Base-by-base conservation (phyloP, 75 land plant species). In the Pinus albicaulis region DNA sequence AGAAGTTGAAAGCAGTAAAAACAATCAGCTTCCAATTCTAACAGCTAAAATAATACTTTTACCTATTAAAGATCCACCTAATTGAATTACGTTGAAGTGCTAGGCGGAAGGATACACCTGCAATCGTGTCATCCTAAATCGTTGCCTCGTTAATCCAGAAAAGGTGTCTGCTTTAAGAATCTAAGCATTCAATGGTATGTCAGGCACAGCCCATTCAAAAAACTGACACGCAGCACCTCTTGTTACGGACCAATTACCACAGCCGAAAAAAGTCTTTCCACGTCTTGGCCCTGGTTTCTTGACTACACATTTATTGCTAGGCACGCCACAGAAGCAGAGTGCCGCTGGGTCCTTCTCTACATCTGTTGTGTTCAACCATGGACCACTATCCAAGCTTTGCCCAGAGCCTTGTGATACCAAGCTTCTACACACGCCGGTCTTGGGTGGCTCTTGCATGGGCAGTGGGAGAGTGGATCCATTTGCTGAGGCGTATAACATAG, bases 241-340 rank as follows among this genome's bases (percentile, higher is more conserved):
- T 28, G 83, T 74, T 6, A 84, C 72, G 25, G 90, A 87, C 93
- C 93, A 93, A 57, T 91, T 93, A 8, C 95, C 95, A 80, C 93
- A 93, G 7, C 92, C 87, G 80, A 91, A 85, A 83, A 91, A 93
- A 14, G 61, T 53, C n/a, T 84, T 82, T 10, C 91, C 91, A n/a
- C 86, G 86, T 16, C 57, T 85, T 14, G 93, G 91, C 24, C 96
- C 95, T 15, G 90, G 89, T 77, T 84, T 91, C 36, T 82, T 80
- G 13, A 85, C 71, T 74, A 82, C 73, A 24, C 78, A 71, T 24
- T 75, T 81, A 74, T 79, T 80, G 73, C 93, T 81, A 31, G 60
- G 72, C 64, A 87, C 93, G 24, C 93, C 96, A 80, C 96, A 91
- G 76, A 71, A 84, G 59, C 91, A 91, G 44, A 77, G 74, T 3